Evolutionary conservation across 805 yeast species (phyloP), one percentile per base, ranked within the genome.

Genomic region (Cyberlindnera amylophila): DNA sequence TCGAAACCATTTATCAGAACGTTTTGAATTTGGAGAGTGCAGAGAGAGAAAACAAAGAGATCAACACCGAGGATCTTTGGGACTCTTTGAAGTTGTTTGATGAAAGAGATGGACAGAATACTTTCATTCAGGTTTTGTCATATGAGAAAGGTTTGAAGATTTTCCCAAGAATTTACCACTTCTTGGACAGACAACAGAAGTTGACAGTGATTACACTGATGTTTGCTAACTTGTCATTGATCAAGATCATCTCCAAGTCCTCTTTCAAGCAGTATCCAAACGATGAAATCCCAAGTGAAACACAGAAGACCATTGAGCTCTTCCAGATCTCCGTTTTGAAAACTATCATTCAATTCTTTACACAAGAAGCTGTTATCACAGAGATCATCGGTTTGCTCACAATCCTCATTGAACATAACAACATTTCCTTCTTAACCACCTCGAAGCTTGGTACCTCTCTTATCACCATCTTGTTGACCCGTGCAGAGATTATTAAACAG

Each of bases 401-500:
- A 39, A 77, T 81, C 38, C 64, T 88, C 53, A 75, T 86, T 41
- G 80, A 78, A 44, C 82, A 79, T 56, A 83, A 85, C 59, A 82
- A 82, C 54, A 79, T 83, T 28, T 73, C 85, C 9, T 68, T 57
- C 47, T 60, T 67, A 34, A 63, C 74, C 13, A 67, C 71, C 61
- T 86, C 78, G 34, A 86, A 85, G 64, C 75, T 87, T 51, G 97
- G 98, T 16, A 75, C 89, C 54, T 83, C 96, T 11, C 70, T 91
- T 43, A 75, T 91, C 41, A 91, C 97, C 0, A 86, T 95, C n/a
- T 70, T 91, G 49, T 79, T 90, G 44, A 87, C 96, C 4, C 79
- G 96, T 56, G 91, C 96, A 27, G 97, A 91, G 63, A 76, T 90
- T 55, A 84, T 91, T 57, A 82, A 83, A 57, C 96, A 95, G 61